Base-by-base conservation (phyloP, 2,329 filamentous ascomycete genomes). In the Penicillium sp. region DNA sequence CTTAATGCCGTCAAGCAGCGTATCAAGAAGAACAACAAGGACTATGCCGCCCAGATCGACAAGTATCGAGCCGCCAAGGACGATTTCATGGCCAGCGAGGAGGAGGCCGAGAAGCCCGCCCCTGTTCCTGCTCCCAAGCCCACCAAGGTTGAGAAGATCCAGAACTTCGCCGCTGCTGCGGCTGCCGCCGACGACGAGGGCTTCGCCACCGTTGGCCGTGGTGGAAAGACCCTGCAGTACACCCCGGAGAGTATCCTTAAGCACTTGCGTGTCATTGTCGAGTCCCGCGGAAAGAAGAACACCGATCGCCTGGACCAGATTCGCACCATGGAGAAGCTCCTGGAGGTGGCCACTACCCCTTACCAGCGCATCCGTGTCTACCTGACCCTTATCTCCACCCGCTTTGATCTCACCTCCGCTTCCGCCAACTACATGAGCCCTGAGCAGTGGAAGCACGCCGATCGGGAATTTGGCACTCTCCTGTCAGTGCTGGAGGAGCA, bases 161-260 rank as follows among this genome's bases (percentile, higher is more conserved):
- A 68, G 56, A 61, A 61, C 53, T 56, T 62, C 28, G 57, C 51
- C 40, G 79, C 75, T 52, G 78, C 81, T n/a, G 79, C 80, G 44
- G 70, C 75, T 40, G 72, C 78, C 9, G 64, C 74, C 28, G 90
- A 90, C 59, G 89, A 95, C 56, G 89, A 91, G 64, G 94, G 91
- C 54, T 99, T 96, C 71, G 85, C 87, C 38, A 90, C 87, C 18
- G 90, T 99, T 58, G 90, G 90, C 55, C 89, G 89, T 72, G 90
- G 92, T 63, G 94, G 94, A 60, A 90, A 90, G 73, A 85, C 90
- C 46, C 81, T 97, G 51, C 86, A 89, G 66, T 97, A 95, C 75
- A 99, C 95, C 11, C 89, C 92, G 20, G 94, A 99, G 79, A 94
- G 92, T 73, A 99, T 99, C 69, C 88, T 97, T 74, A 99, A 99